Evolutionary conservation across 306 rosid genomes (phyloP).

Genomic region (Trifolium repens): DNA sequence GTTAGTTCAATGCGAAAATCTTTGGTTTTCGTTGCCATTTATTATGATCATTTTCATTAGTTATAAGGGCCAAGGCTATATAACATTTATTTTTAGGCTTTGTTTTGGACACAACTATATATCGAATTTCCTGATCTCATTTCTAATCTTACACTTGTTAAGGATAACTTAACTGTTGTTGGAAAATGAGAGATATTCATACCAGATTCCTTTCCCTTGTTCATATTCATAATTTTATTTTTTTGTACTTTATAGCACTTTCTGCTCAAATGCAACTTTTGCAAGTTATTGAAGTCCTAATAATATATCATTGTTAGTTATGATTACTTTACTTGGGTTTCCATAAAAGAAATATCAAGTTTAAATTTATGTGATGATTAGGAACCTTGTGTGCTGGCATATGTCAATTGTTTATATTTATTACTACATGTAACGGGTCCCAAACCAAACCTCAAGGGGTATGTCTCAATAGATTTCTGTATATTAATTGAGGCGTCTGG

Average conservation of each 20-base stretch:
- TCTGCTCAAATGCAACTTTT: constrained; percentile 15
- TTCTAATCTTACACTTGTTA: constrained; percentile 25
- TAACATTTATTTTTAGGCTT: constrained; percentile 15
- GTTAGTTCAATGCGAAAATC: constrained; percentile 4
- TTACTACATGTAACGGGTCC: constrained; percentile 32
- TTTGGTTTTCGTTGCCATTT: constrained; percentile 19
- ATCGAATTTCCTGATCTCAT: constrained; percentile 34
- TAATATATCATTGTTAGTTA: constrained; percentile 19
- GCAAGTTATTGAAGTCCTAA: constrained; percentile 25
- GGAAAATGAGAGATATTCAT: not conserved
- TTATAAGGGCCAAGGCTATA: not conserved
- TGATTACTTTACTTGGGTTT: constrained; percentile 15
- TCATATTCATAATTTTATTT: constrained; percentile 1
- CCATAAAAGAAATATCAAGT: not conserved
- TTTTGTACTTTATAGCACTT: not conserved
- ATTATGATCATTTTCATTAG: constrained; percentile 35
- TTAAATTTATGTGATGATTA: constrained; percentile 23
- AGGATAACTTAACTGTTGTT: constrained; percentile 5
- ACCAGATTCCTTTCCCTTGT: not conserved
- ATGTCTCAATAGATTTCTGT: constrained; percentile 35
- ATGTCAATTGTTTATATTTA: constrained; percentile 33
- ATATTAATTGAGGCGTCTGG: constrained; percentile 13
- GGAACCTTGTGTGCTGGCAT: constrained; percentile 36
- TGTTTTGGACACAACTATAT: constrained; percentile 17
- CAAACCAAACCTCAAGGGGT: constrained; percentile 8